Evolutionary conservation across 202 grass and related monocot species (phyloP), one percentile per base, ranked within the genome.

Genomic region (Saccharum hybrid): DNA sequence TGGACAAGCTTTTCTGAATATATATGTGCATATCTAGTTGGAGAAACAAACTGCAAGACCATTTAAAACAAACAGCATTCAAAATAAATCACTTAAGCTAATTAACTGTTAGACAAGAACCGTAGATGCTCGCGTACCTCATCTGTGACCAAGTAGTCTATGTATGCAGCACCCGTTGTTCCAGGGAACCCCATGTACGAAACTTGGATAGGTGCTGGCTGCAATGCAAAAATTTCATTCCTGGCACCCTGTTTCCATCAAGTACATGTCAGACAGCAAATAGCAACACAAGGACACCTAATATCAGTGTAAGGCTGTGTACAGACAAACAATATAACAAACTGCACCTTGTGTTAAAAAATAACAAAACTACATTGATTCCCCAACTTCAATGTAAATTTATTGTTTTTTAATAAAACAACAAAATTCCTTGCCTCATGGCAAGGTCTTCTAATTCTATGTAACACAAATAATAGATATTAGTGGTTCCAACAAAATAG

Each of bases 151-250:
- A 97, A 83, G 81, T 97, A 97, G 41, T 97, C 91, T 76, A 97
- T 97, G 60, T 93, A 97, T 41, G 75, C 65, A 79, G 94, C 94
- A 87, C 94, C 94, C 12, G 91, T 97, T 60, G 94, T 97, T 54
- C 94, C 94, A 0, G 94, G 94, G 49, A 97, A 97, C 15, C 94
- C 94, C 94, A 97, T 97, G 85, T 97, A 97, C 0, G 94, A 97
- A 72, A 97, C 91, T 80, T 97, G 94, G 63, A 97, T 88, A 33
- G 94, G 94, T 70, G 91, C 82, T 57, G 94, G 94, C 66, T 88
- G 88, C 80, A 97, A 84, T 14, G 94, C 94, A 77, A 97, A 97
- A 76, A 97, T 93, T 88, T 97, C 94, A 69, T 92, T 97, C 81
- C 89, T 93, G 26, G 94, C 94, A 49, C 94, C 94, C 94, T 97